Conservation (phyloP, 345 rosid species). For the Erysimum cheiranthoides region DNA sequence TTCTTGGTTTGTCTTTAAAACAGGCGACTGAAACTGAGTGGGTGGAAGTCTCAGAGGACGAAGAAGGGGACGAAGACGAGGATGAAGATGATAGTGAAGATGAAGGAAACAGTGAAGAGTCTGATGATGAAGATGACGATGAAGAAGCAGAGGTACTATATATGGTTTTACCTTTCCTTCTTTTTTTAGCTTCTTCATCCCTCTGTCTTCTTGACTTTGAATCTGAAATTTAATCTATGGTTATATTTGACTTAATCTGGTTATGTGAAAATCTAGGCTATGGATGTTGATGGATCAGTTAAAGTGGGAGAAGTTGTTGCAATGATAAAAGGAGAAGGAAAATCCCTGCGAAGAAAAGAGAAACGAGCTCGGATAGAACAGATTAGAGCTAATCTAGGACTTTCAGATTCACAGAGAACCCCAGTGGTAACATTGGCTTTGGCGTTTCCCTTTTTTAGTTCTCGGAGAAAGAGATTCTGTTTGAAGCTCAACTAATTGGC, state of each 20-base stretch:
- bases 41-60: constrained; percentile 87
- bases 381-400: constrained; percentile 93
- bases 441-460: not conserved
- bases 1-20: constrained; percentile 27
- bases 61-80: constrained; percentile 80
- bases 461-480: not conserved
- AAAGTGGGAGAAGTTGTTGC: constrained; percentile 87
- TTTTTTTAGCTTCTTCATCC: not conserved
- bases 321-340: constrained; percentile 82
- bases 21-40: constrained; percentile 95
- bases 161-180: not conserved
- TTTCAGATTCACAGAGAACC: constrained; percentile 95
- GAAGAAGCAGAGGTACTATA: constrained; percentile 51
- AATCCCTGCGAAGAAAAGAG: constrained; percentile 82
- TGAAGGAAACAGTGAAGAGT: constrained; percentile 62
- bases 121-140: constrained; percentile 53
- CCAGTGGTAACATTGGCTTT: constrained; percentile 62
- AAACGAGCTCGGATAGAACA: constrained; percentile 92
- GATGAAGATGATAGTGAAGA: constrained; percentile 59
- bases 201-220: constrained; percentile 27
- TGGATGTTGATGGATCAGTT: constrained; percentile 54
- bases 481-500: constrained; percentile 29
- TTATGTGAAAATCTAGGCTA: constrained; percentile 46
- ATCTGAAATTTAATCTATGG: not conserved
- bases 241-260: constrained; percentile 16